These are phyloP conservation scores for Fusarium albidum DNA, from an alignment of 2,329 filamentous ascomycete genomes.

Conservation along the genomic window DNA sequence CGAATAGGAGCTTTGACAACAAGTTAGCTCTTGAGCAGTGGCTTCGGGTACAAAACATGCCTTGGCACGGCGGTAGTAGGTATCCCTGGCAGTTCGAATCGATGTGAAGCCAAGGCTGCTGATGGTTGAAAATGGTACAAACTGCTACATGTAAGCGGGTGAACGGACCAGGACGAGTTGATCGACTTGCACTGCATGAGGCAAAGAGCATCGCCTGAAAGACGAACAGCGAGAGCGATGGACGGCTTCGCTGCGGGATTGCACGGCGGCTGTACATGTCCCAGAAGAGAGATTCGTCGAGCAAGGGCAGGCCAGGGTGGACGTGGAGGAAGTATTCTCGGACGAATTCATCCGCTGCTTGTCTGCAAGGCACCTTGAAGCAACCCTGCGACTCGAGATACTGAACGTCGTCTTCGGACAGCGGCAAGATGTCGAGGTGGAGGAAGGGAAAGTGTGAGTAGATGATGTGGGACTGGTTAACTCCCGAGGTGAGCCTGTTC, in stretches of 20 bases:
- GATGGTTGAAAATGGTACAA: slow-evolving; percentile 9
- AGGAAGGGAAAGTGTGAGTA: slow-evolving; percentile 23
- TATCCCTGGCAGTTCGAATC: slow-evolving; percentile 9
- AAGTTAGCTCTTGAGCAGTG: not conserved
- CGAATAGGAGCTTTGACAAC: slow-evolving; percentile 13
- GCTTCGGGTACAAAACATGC: not conserved
- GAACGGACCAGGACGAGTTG: fast-evolving
- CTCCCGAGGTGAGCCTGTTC: no score
- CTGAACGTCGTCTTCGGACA: slow-evolving; percentile 15
- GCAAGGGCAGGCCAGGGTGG: slow-evolving; percentile 17
- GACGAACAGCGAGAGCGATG: slow-evolving; percentile 12
- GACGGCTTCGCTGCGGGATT: not conserved
- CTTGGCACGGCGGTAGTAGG: slow-evolving; percentile 26
- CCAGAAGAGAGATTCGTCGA: slow-evolving; percentile 23
- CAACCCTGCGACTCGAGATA: slow-evolving; percentile 24
- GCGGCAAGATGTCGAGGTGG: slow-evolving; percentile 11
- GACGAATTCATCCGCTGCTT: slow-evolving; percentile 21
- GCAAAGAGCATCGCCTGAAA: slow-evolving; percentile 29
- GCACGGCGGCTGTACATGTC: slow-evolving; percentile 4
- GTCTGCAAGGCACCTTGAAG: slow-evolving; percentile 17
- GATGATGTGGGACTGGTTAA: slow-evolving; percentile 15
- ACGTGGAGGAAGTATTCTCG: slow-evolving; percentile 24
- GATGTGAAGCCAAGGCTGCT: slow-evolving; percentile 18
- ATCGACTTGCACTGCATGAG: slow-evolving; percentile 18
- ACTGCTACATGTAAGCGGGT: slow-evolving; percentile 7